Conservation (phyloP, 805 yeast genomes). For the Alloascoidea africana region DNA sequence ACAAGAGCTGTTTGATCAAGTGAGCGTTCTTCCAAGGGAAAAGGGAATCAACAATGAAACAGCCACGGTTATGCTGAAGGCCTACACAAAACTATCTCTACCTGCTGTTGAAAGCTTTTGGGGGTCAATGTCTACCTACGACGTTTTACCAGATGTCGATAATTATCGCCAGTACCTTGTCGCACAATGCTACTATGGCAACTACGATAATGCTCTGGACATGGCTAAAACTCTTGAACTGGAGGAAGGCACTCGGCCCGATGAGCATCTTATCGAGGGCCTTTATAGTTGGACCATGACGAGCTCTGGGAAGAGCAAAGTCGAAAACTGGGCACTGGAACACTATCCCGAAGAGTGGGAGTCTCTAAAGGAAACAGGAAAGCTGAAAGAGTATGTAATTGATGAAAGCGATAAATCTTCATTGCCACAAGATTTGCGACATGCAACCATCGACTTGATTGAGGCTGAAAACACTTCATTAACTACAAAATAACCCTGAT, state of each 20-base stretch:
- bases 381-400: constrained; percentile 13
- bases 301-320: constrained; percentile 18
- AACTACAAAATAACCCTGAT: no score
- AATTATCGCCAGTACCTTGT: constrained; percentile 46
- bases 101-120: constrained; percentile 46
- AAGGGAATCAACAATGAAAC: constrained; percentile 41
- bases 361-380: constrained; percentile 16
- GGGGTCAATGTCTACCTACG: constrained; percentile 38
- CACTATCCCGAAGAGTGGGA: constrained; percentile 23
- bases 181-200: constrained; percentile 57
- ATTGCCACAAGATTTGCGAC: constrained; percentile 10
- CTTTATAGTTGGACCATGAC: constrained; percentile 29
- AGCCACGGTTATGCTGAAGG: constrained; percentile 49
- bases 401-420: constrained; percentile 19
- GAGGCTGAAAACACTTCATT: constrained; percentile 7
- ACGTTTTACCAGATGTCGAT: constrained; percentile 33
- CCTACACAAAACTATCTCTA: constrained; percentile 36
- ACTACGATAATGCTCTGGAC: constrained; percentile 37
- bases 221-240: constrained; percentile 32
- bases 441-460: constrained; percentile 11
- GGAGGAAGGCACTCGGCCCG: constrained; percentile 12
- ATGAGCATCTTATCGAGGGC: constrained; percentile 13
- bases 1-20: constrained; percentile 42
- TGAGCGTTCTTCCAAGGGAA: constrained; percentile 39
- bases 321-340: constrained; percentile 24